Evolutionary conservation across 2,329 filamentous ascomycete genomes (phyloP).

Genomic region (Byssothecium circinans): DNA sequence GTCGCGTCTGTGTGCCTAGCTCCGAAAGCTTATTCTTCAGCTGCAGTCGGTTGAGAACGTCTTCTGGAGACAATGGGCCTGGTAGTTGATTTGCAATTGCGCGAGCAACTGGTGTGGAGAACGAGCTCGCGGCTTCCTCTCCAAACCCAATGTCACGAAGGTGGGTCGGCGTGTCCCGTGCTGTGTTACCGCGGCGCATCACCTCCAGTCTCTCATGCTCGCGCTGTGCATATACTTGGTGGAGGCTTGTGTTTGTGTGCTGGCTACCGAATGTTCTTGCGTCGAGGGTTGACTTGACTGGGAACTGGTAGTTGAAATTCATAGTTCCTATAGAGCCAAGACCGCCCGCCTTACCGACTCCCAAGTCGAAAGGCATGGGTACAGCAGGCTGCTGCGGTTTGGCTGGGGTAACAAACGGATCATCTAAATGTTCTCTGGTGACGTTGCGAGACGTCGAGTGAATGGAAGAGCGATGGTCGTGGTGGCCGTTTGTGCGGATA

Average conservation of each 20-base stretch:
- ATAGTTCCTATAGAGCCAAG: conserved; percentile 15
- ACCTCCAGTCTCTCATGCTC: conserved; percentile 13
- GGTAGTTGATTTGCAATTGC: background rate
- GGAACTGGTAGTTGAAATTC: conserved; percentile 33
- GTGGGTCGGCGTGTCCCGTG: conserved; percentile 2
- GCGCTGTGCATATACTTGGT: conserved; percentile 10
- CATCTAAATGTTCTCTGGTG: conserved; percentile 21
- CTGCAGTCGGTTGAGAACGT: conserved; percentile 12
- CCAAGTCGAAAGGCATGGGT: background rate
- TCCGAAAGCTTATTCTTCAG: conserved; percentile 30
- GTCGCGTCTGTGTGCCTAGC: conserved; percentile 27
- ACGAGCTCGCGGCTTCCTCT: conserved; percentile 20
- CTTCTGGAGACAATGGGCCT: conserved; percentile 9
- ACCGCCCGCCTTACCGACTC: background rate
- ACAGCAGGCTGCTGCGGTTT: conserved; percentile 1
- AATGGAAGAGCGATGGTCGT: background rate
- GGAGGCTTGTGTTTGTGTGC: background rate
- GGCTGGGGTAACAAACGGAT: conserved; percentile 28
- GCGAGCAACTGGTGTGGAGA: background rate
- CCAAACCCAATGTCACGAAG: conserved; percentile 25
- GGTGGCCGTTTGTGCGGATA: background rate
- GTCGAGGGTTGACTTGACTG: conserved; percentile 7
- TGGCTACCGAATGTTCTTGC: background rate
- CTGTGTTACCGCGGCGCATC: conserved; percentile 6
- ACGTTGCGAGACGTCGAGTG: conserved; percentile 9